phyloP scores from a whole-genome alignment of 1,284 basidiomycete genomes.

The Ceratobasidium sp. region DNA sequence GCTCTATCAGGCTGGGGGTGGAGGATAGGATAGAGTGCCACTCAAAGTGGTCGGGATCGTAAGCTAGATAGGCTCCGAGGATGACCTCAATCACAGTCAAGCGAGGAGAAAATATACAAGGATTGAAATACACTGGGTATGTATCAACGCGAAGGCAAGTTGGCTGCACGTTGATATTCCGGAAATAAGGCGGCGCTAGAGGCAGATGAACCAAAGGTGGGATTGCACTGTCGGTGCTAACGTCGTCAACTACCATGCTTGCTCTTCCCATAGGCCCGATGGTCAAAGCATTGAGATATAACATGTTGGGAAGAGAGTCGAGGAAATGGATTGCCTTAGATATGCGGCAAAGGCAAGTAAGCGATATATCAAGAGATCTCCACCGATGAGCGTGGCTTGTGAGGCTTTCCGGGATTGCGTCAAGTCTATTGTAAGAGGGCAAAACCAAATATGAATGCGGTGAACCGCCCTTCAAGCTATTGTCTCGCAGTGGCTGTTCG shows the following conservation, averaged over 20 bases:
- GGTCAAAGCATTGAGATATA: background rate
- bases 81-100: slow-evolving; percentile 7
- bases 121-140: background rate
- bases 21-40: slow-evolving; percentile 13
- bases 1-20: background rate
- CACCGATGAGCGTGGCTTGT: background rate
- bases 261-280: background rate
- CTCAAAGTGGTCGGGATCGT: background rate
- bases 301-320: background rate
- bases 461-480: background rate
- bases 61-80: background rate
- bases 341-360: background rate
- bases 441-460: background rate
- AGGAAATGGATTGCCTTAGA: background rate
- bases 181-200: background rate
- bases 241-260: background rate
- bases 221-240: background rate
- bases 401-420: background rate
- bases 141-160: background rate
- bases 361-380: slow-evolving; percentile 16
- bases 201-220: background rate
- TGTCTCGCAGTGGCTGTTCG: background rate
- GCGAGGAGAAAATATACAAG: background rate
- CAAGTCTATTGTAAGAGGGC: background rate
- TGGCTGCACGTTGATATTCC: slow-evolving; percentile 15